phyloP scores from a whole-genome alignment of 768 basidiomycete species.

The Nevesoporus exiguus region DNA sequence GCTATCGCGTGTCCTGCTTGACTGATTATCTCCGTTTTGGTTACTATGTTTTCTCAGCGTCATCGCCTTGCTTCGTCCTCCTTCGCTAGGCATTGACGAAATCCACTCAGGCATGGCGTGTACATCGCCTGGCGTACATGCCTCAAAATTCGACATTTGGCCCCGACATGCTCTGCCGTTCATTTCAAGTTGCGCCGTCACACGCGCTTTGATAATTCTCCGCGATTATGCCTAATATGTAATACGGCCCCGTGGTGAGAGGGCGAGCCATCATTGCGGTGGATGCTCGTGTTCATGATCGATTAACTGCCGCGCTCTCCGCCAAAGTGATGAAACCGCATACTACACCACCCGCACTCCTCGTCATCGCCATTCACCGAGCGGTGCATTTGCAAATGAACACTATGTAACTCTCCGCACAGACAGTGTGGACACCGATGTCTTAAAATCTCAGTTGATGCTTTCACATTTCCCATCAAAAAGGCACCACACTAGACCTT shows the following conservation, averaged over 20 bases:
- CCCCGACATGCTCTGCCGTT: constrained; percentile 18
- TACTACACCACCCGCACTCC: constrained; percentile 20
- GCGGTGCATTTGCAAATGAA: constrained; percentile 22
- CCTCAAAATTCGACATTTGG: constrained; percentile 10
- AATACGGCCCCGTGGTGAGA: constrained; percentile 24
- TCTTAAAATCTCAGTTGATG: constrained; percentile 19
- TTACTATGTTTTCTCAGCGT: not conserved
- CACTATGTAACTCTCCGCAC: constrained; percentile 15
- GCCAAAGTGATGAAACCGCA: constrained; percentile 22
- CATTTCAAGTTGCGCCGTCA: constrained; percentile 21
- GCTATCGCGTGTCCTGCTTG: constrained; percentile 5
- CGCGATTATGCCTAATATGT: constrained; percentile 27
- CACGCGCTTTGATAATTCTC: constrained; percentile 20
- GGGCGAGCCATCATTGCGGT: constrained; percentile 23
- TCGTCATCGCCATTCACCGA: constrained; percentile 24
- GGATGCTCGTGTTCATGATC: constrained; percentile 16
- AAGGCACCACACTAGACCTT: constrained; percentile 15
- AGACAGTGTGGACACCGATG: constrained; percentile 13
- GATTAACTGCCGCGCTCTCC: constrained; percentile 20
- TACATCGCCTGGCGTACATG: constrained; percentile 24
- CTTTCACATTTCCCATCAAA: constrained; percentile 21
- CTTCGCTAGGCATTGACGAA: constrained; percentile 15
- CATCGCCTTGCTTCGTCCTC: constrained; percentile 25
- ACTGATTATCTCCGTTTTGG: constrained; percentile 9
- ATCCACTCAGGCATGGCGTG: constrained; percentile 21